These are phyloP conservation scores for Magnusiomyces sp. DNA, from an alignment of 1,139 yeast species.

Conservation along the genomic window DNA sequence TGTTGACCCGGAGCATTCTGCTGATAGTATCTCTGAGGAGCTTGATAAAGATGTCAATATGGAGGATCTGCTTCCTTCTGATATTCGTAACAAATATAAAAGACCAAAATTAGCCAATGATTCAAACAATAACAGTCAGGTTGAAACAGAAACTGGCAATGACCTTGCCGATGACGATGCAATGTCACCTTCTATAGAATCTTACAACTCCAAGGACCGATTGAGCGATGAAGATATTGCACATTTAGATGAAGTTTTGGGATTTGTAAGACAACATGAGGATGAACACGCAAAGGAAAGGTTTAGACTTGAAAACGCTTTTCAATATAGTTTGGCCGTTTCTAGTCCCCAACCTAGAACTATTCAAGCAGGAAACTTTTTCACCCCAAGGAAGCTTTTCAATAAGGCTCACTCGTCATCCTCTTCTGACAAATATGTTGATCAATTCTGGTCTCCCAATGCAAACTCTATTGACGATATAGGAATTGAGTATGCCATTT, in stretches of 20 bases:
- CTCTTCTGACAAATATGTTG: slow-evolving; percentile 8
- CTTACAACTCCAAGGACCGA: neutral
- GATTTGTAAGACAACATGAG: slow-evolving; percentile 37
- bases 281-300: slow-evolving; percentile 37
- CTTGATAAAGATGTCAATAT: slow-evolving; percentile 15
- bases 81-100: neutral
- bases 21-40: slow-evolving; percentile 8
- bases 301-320: slow-evolving; percentile 45
- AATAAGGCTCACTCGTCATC: too few species aligned
- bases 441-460: slow-evolving; percentile 6
- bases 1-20: neutral
- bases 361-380: slow-evolving; percentile 41
- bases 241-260: slow-evolving; percentile 35
- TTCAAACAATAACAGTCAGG: too few species aligned
- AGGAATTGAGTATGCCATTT: slow-evolving; percentile 38
- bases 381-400: slow-evolving; percentile 35
- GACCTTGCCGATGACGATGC: too few species aligned
- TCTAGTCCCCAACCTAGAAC: slow-evolving; percentile 34
- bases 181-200: neutral
- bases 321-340: slow-evolving; percentile 41
- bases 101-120: too few species aligned
- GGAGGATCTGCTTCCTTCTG: slow-evolving; percentile 16
- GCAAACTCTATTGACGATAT: slow-evolving; percentile 6
- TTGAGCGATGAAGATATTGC: slow-evolving; percentile 14
- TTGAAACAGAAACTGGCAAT: neutral